A percentile compares a stretch with the other conserved stretches of the same genome.
These are phyloP conservation scores for Medicago ruthenica DNA, from an alignment of 306 rosid species.

Conservation along the genomic window DNA sequence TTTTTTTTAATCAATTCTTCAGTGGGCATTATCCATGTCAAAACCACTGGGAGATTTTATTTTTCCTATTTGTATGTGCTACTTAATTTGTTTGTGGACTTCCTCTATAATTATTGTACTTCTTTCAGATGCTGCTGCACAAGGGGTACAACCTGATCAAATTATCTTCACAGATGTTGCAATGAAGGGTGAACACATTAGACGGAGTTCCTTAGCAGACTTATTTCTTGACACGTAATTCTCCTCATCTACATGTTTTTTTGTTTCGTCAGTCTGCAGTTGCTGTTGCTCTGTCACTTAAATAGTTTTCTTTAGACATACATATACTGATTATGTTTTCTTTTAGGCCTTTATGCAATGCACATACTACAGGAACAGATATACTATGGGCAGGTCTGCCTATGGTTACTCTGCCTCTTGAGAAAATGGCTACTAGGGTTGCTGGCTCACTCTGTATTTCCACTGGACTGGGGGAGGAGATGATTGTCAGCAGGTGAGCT, in stretches of 20 bases:
- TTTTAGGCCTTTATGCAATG: constrained; percentile 95
- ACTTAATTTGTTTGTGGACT: neutral
- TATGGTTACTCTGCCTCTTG: constrained; percentile 95
- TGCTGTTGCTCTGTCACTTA: neutral
- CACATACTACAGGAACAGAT: constrained; percentile 98
- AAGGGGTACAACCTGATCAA: constrained; percentile 92
- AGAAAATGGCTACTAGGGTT: constrained; percentile 99
- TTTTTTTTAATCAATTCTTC: constrained; percentile 7
- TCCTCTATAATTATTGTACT: constrained; percentile 34
- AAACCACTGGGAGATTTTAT: neutral
- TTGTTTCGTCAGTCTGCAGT: neutral
- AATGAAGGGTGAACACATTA: constrained; percentile 92
- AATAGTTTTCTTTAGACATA: neutral
- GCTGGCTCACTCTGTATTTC: constrained; percentile 97
- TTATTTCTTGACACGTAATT: constrained; percentile 92
- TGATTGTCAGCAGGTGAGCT: constrained; percentile 85
- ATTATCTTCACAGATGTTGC: constrained; percentile 98
- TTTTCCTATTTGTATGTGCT: neutral
- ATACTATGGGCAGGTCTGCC: constrained; percentile 98
- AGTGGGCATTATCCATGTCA: neutral
- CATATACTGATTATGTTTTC: constrained; percentile 32
- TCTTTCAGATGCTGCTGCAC: constrained; percentile 81
- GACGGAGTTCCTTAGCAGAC: constrained; percentile 93
- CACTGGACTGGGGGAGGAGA: constrained; percentile 92
- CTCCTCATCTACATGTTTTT: neutral